Evolutionary conservation across 129 eudicot genomes (phyloP).

Genomic region (Scalesia atractyloides): DNA sequence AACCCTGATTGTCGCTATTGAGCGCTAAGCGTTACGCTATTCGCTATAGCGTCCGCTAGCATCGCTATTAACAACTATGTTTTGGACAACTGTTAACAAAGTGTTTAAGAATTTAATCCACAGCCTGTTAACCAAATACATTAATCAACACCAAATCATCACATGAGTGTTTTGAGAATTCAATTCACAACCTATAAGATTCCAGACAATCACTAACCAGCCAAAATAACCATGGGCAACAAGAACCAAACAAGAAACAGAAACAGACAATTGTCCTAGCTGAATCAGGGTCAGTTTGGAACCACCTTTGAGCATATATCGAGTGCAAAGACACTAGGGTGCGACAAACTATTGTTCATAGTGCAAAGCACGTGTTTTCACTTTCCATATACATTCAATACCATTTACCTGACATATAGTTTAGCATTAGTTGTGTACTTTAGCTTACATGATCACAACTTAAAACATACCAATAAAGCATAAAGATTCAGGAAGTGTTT

Average conservation of each 20-base stretch:
- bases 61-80: no score
- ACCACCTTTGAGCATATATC: no score
- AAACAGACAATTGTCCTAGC: not conserved
- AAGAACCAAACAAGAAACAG: conserved; percentile 17
- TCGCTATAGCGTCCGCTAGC: no score
- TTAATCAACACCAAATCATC: no score
- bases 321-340: not conserved
- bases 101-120: not conserved
- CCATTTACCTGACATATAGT: conserved; percentile 19
- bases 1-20: no score
- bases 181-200: not conserved
- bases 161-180: not conserved
- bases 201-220: conserved; percentile 3
- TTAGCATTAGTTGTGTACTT: conserved; percentile 12
- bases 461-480: conserved; percentile 19
- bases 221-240: conserved; percentile 29
- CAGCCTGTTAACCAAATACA: no score
- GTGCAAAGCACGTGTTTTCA: conserved; percentile 9
- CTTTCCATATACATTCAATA: conserved; percentile 16
- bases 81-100: no score
- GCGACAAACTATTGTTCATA: conserved; percentile 12
- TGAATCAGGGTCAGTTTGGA: conserved; percentile 28
- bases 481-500: conserved; percentile 1
- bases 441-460: conserved; percentile 21
- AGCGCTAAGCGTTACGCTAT: no score